A percentile compares a stretch with the other conserved stretches of the same genome.
Evolutionary conservation across 805 yeast genomes (phyloP).

Genomic region (Yarrowia bubula): DNA sequence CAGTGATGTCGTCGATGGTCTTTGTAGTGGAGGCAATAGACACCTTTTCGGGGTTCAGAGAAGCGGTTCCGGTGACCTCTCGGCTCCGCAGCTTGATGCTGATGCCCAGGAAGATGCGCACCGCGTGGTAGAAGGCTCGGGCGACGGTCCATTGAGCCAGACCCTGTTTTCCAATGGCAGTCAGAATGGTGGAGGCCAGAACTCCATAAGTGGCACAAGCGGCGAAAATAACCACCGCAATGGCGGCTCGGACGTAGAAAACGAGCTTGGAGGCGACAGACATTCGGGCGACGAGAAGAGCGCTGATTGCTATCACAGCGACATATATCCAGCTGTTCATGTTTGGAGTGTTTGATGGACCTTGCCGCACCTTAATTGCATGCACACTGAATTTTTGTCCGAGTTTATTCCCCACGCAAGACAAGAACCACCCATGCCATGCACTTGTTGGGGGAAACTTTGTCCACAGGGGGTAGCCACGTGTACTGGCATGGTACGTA

Average conservation of each 20-base stretch:
- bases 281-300: constrained; percentile 4
- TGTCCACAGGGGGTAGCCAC: too few relatives aligned
- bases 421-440: too few relatives aligned
- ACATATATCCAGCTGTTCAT: constrained; percentile 27
- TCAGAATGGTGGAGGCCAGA: constrained; percentile 63
- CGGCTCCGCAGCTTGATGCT: constrained; percentile 68
- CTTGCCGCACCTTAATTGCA: constrained; percentile 2
- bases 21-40: neutral
- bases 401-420: too few relatives aligned
- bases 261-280: constrained; percentile 23
- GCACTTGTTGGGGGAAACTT: too few relatives aligned
- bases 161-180: constrained; percentile 69
- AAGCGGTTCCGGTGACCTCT: constrained; percentile 47
- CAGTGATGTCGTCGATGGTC: constrained; percentile 16
- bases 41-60: neutral
- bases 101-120: constrained; percentile 65
- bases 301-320: constrained; percentile 9
- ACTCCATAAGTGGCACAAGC: constrained; percentile 50
- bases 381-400: neutral
- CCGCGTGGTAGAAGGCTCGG: constrained; percentile 64
- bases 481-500: too few relatives aligned
- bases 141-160: constrained; percentile 90
- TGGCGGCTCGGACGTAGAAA: constrained; percentile 14
- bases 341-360: constrained; percentile 1
- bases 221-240: constrained; percentile 23